Base-by-base conservation (phyloP, 208 protist genomes). In the Trichomonas tenax region DNA sequence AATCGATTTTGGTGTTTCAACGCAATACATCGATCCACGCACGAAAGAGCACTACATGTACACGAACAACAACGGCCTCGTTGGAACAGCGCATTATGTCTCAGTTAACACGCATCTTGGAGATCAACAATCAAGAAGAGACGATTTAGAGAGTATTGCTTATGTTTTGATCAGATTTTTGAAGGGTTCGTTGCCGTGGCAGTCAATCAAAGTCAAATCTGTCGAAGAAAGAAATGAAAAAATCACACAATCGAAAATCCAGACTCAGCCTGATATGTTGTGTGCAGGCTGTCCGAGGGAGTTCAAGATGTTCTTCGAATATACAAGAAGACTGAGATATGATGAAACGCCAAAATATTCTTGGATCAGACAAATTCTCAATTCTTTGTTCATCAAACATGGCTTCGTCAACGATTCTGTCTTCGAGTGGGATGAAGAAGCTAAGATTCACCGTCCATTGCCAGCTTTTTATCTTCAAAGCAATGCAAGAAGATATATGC, bases 101-200 rank as follows among this genome's bases (percentile, higher is more conserved):
- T 98, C 98, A 88, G 99, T 99, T 96, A 99, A 99, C 98, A 99
- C 99, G 31, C 99, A 99, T 97, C 97, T 99, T 45, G 99, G 99
- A 84, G 99, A 99, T 81, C 99, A 99, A 97, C 98, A 99, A 97
- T 98, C 97, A n/a, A 46, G 93, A 17, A 34, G 93, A 45, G 93
- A 96, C 46, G 93, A 96, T 96, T 58, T 97, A 11, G 99, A 99
- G 97, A 98, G 98, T 36, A 97, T 99, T 40, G 99, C 98, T 63
- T 99, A 99, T 97, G 98, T 99, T 41, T 97, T 99, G 21, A 98
- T 99, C 97, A 99, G 99, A 97, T 99, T 99, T 96, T 96, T 99
- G 45, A 98, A 98, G 58, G 99, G 99, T 31, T 98, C 97, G 49
- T 97, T 99, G 82, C 93, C 93, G 44, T 96, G 93, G 93, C 46